Conservation (phyloP, 2,329 filamentous ascomycete genomes). For the Pseudogymnoascus sp. region DNA sequence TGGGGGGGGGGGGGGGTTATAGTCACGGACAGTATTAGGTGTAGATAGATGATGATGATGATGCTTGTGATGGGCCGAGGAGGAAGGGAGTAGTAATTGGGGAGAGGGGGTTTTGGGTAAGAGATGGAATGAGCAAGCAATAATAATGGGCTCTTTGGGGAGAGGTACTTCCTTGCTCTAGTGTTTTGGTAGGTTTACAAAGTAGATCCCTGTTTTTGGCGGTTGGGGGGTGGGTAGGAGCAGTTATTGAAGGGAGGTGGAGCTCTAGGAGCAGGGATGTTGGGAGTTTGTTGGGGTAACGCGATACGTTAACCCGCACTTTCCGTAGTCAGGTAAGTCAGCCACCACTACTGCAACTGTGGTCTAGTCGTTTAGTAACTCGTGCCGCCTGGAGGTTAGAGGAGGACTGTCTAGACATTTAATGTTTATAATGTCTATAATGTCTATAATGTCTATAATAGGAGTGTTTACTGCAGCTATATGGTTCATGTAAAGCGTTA, state of each 20-base stretch:
- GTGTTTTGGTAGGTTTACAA: neutral
- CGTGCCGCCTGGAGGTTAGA: neutral
- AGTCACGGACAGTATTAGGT: neutral
- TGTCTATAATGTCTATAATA: neutral
- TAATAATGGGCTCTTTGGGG: neutral
- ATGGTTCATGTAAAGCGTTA: neutral
- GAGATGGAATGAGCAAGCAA: neutral
- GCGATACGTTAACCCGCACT: conserved; percentile 4
- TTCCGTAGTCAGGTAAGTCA: neutral
- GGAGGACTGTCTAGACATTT: neutral
- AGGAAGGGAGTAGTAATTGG: neutral
- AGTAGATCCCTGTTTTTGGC: conserved; percentile 4
- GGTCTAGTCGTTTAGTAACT: neutral
- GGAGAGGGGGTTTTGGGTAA: neutral
- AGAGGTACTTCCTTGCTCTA: neutral
- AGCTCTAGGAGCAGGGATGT: neutral
- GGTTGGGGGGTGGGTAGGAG: neutral
- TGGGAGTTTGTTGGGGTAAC: conserved; percentile 1
- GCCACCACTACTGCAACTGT: neutral
- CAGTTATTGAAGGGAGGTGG: neutral
- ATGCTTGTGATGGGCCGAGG: conserved; percentile 3
- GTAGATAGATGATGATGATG: neutral
- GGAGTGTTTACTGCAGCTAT: neutral
- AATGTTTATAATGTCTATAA: neutral
- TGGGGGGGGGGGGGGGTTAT: neutral